phyloP scores from a whole-genome alignment of 805 yeast species.

The Sugiyamaella valdiviana region DNA sequence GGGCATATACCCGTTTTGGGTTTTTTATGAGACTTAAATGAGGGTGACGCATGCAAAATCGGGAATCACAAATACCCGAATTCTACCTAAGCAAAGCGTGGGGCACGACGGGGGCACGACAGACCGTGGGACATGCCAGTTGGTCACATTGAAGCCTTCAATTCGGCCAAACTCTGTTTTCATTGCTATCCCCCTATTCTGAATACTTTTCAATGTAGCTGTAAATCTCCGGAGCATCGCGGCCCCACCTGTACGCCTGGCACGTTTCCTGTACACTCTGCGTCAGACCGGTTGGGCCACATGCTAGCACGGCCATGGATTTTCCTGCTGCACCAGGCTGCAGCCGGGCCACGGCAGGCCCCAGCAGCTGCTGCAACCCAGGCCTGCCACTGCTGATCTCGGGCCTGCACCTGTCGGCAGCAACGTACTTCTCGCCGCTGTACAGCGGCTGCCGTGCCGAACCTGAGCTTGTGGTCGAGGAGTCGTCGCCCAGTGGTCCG shows the following conservation, averaged over 20 bases:
- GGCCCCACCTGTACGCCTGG: constrained; percentile 25
- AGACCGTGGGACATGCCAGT: no score
- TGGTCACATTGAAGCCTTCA: no score
- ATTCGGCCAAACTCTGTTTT: no score
- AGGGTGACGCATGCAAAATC: no score
- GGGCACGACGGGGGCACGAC: no score
- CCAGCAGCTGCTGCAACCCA: neutral
- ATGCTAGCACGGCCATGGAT: constrained; percentile 35
- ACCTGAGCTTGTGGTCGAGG: constrained; percentile 15
- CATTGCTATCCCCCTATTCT: neutral
- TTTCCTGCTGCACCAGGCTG: constrained; percentile 22
- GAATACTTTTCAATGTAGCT: constrained; percentile 33
- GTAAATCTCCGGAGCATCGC: constrained; percentile 39
- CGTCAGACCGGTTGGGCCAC: constrained; percentile 38
- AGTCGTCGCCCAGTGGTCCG: constrained; percentile 8
- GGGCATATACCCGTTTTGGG: no score
- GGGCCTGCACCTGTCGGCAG: neutral
- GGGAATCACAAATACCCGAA: no score
- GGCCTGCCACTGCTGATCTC: neutral
- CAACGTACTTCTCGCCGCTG: constrained; percentile 16
- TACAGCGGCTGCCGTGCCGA: constrained; percentile 24
- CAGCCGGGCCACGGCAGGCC: constrained; percentile 13
- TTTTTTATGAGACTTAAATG: no score
- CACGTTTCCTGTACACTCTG: constrained; percentile 29
- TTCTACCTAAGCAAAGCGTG: no score